Evolutionary conservation across 768 basidiomycete species (phyloP), one percentile per base, ranked within the genome.

Genomic region (Boletus fagicola): DNA sequence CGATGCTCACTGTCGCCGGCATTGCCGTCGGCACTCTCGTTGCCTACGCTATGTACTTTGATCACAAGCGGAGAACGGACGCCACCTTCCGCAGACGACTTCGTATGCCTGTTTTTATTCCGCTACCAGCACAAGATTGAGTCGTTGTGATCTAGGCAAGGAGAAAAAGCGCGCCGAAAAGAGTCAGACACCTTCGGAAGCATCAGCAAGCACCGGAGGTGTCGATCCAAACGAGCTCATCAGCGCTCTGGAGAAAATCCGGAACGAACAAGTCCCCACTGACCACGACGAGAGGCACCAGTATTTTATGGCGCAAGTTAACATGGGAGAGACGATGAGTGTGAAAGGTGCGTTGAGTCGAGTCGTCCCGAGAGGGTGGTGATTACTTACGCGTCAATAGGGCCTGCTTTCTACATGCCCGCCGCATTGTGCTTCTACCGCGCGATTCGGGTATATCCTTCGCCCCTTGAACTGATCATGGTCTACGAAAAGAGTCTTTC

Each of bases 401-500:
- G 95, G 38, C 88, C 91, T 43, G 73, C 80, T 28, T 88, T 86
- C 74, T 76, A 88, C 68, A 79, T 98, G 28, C 81, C 86, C 12
- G 87, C 95, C 20, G 95, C 97, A 42, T 73, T 92, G 69, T 83
- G 86, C 42, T 98, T 98, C 83, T 99, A 87, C 82, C 84, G 93
- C 49, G 95, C 94, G 1, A 85, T 98, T 57, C 81, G 89, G 53
- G 94, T 97, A 36, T 99, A 99, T 76, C 97, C 97, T 49, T 85
- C 90, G 31, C 93, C 95, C 0, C 85, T 93, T 33, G 97, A 98
- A 73, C 84, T 98, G 64, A 88, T 99, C 65, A 84, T 89, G 72
- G 95, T 98, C 60, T 96, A 97, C 68, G 87, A 98, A 75, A 89
- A 90, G 75, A 94, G 93, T 35, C 85, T 96, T 31, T 90, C 92